Base-by-base conservation (phyloP, 129 eudicot genomes). In the Flaveria brownii region DNA sequence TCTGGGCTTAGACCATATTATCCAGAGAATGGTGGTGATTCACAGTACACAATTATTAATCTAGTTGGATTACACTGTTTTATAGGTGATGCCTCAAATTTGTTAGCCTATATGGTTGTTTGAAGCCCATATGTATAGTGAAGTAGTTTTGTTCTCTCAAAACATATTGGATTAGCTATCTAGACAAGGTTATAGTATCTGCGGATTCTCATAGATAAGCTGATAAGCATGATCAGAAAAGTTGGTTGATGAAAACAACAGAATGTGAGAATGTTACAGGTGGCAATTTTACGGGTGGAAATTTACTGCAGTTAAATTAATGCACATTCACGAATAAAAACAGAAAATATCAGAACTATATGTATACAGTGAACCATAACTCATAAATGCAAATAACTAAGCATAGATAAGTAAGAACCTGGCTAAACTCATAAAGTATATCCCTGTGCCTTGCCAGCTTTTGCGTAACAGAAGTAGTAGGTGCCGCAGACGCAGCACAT, bases 391-490 rank as follows among this genome's bases (percentile, higher is more conserved):
- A 74, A 69, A 59, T 25, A 70, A 68, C 26, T 64, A 74, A 73
- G 55, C 36, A 15, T 45, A 60, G 75, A 71, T 0, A 49, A 70
- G 59, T 74, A 81, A 20, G 62, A 82, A 95, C 99, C 99, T 95
- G 97, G 80, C 90, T 91, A 68, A 83, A 95, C 85, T 95, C 99
- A 66, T 95, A 97, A 60, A 95, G 89, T 79, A 95, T 95, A 86
- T 95, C 99, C 70, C 99, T 86, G 66, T 95, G 99, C 81, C 99
- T 89, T 42, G 99, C 97, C 65, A 91, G 86, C 83, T 95, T 95
- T 73, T 95, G 99, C 17, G 89, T 89, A 76, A 91, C 93, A 17
- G 97, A 94, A 70, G 97, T 94, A 51, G 97, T 81, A 66, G 97
- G 85, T 49, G 90, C 77, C 20, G 99, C 96, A 78, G 99, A 95